phyloP scores from a whole-genome alignment of 768 basidiomycete species.

The Gymnopilus junonius region DNA sequence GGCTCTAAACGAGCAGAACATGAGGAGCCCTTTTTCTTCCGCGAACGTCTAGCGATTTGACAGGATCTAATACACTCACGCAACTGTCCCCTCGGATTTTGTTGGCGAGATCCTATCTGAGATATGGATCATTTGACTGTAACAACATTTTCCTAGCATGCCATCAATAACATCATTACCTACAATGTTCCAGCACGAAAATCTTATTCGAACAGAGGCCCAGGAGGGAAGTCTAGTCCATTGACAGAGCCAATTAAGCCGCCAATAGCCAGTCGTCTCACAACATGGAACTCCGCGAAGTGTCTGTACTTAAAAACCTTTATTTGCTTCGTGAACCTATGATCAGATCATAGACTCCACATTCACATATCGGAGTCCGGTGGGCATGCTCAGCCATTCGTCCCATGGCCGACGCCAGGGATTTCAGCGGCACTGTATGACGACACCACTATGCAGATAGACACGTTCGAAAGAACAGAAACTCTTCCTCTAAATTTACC shows the following conservation, averaged over 20 bases:
- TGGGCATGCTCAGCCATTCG: background rate
- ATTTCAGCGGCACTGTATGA: background rate
- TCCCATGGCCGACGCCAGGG: conserved; percentile 3
- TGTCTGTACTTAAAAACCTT: background rate
- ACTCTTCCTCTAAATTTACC: background rate
- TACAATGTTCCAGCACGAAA: background rate
- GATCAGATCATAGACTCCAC: background rate
- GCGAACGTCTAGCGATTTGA: background rate
- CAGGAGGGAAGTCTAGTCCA: background rate
- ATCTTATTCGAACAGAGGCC: background rate
- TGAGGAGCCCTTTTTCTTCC: conserved; percentile 13
- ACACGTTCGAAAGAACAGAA: background rate
- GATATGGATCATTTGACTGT: background rate
- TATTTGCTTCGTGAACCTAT: background rate
- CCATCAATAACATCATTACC: background rate
- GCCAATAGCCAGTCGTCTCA: background rate
- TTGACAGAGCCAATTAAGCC: background rate
- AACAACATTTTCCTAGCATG: background rate
- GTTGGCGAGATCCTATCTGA: background rate
- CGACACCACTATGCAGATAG: background rate
- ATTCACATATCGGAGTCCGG: conserved; percentile 3
- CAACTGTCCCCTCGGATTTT: background rate
- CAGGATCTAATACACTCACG: background rate
- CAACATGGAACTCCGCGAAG: background rate
- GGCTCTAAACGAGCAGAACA: background rate